A percentile compares a stretch with the other conserved stretches of the same genome.
phyloP scores from a whole-genome alignment of 352 stramenopile genomes.

The Thalassiosira allenii region DNA sequence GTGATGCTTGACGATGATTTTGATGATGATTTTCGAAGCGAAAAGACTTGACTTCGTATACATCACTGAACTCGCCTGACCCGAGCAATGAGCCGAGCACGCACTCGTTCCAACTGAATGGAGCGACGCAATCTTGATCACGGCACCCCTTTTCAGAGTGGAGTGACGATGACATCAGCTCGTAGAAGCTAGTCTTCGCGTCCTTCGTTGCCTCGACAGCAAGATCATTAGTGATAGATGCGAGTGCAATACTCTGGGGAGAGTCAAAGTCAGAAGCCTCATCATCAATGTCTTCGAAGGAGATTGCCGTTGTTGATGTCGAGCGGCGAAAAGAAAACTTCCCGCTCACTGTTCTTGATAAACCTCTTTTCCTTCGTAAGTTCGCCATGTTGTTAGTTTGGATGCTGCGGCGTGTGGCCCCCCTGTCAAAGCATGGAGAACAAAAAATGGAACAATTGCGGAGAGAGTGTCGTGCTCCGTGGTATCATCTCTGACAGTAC shows the following conservation, averaged over 20 bases:
- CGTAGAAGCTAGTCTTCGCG: slow-evolving; percentile 10
- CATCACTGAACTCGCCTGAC: slow-evolving; percentile 74
- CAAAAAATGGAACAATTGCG: neutral
- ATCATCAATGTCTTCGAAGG: no score
- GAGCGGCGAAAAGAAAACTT: no score
- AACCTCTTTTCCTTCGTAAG: neutral
- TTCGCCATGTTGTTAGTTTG: neutral
- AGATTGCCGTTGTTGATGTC: neutral
- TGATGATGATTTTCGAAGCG: neutral
- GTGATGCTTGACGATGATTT: slow-evolving; percentile 13
- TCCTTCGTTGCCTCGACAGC: slow-evolving; percentile 11
- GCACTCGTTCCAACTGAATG: slow-evolving; percentile 68
- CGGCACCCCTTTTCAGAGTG: neutral
- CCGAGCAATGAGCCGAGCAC: slow-evolving; percentile 67
- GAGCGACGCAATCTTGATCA: slow-evolving; percentile 57
- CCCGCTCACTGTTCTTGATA: neutral
- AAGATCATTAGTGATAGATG: neutral
- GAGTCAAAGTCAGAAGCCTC: no score
- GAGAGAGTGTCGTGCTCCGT: neutral
- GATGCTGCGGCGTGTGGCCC: neutral
- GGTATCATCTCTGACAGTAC: neutral
- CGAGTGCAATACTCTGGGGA: neutral
- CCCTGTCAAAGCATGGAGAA: neutral
- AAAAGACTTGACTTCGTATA: slow-evolving; percentile 66
- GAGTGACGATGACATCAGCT: slow-evolving; percentile 17